Evolutionary conservation across 768 basidiomycete genomes (phyloP), one percentile per base, ranked within the genome.

Genomic region (Antrodiella citrinella): DNA sequence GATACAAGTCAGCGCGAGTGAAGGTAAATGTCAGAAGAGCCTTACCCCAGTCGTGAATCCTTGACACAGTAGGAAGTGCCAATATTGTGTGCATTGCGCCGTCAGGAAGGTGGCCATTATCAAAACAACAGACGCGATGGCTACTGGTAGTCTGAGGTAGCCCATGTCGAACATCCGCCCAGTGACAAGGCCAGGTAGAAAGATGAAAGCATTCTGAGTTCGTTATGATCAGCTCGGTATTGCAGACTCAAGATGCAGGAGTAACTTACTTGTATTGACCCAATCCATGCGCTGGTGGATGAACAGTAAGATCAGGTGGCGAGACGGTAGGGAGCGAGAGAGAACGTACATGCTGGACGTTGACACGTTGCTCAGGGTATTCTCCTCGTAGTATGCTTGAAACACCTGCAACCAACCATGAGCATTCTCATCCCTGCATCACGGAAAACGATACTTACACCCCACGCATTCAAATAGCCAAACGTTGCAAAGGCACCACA

Each of bases 41-140:
- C 82, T 52, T 51, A 85, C 80, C 19, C 87, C 87, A 11, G 80
- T 64, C 0, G 74, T 75, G 30, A 89, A 57, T 0, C 87, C 87
- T 62, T 90, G 87, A 52, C 78, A 86, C 0, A 90, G 71, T 20
- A 90, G 57, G 56, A 89, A 84, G 4, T 90, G 84, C 88, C 87
- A 90, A 58, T 81, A 90, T 50, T 73, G 52, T 10, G 67, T 82
- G 59, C 88, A 90, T 67, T 89, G 70, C 0, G 84, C 84, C 4
- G 75, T 68, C n/a, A 90, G 68, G 57, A 89, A 78, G 0, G 81
- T 82, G 24, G 77, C 72, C 0, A 65, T 52, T 2, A 90, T 65
- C 4, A 86, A 62, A 15, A 80, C 41, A 13, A 65, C 67, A 48
- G 79, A 81, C 0, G 76, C 74, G 1, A 66, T 35, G 5, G 75